Conservation (phyloP, 1,284 basidiomycete genomes). For the Pterulicium gracile region DNA sequence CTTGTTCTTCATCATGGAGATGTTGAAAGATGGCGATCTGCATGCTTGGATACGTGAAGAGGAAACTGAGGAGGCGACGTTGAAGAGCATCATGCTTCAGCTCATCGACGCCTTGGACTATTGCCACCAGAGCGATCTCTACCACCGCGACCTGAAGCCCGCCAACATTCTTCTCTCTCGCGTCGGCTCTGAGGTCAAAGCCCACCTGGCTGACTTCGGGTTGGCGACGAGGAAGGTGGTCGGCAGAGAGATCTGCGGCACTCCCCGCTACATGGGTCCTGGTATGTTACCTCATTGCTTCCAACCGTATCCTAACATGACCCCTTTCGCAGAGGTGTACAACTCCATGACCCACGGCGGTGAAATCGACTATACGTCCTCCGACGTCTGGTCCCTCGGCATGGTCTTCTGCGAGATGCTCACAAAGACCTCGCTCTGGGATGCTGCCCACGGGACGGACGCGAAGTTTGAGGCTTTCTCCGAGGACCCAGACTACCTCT, state of each 20-base stretch:
- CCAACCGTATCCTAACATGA: not conserved
- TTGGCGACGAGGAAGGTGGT: not conserved
- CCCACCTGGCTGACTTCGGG: slow-evolving; percentile 7
- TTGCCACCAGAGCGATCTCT: slow-evolving; percentile 2
- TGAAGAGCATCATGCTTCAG: slow-evolving; percentile 1
- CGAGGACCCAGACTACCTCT: not conserved
- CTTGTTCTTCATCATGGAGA: not conserved
- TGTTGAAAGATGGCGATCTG: not conserved
- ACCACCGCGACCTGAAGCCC: slow-evolving; percentile 8
- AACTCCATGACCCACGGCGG: not conserved
- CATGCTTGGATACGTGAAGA: not conserved
- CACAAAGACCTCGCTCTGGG: not conserved
- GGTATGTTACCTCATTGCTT: slow-evolving; percentile 1
- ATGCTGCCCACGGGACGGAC: not conserved
- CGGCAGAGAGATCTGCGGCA: not conserved
- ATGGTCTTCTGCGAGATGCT: not conserved
- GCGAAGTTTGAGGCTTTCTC: not conserved
- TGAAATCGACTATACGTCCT: too few species aligned
- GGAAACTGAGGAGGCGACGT: not conserved
- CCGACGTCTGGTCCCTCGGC: not conserved
- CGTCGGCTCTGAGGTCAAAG: not conserved
- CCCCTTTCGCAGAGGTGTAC: not conserved
- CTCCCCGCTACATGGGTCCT: not conserved
- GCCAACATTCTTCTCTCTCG: slow-evolving; percentile 5
- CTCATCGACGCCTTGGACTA: slow-evolving; percentile 5